These are phyloP conservation scores for Malassezia caprae DNA, from an alignment of 1,284 basidiomycete species.

Conservation along the genomic window DNA sequence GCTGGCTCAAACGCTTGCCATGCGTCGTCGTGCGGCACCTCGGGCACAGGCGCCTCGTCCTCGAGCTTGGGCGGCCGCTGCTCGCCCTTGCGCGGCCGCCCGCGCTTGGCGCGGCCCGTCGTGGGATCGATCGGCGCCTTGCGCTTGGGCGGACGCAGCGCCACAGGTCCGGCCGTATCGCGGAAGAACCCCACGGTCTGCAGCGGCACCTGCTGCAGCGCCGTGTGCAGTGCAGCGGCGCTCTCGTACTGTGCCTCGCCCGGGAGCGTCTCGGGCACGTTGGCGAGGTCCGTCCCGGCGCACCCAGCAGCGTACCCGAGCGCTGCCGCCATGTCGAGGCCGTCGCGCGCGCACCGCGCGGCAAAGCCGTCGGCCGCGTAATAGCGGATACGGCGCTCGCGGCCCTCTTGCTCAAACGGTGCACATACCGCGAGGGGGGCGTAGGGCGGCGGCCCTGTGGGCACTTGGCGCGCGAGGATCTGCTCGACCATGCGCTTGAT, in stretches of 20 bases:
- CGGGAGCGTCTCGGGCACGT: conserved; percentile 2
- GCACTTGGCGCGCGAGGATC: conserved; percentile 8
- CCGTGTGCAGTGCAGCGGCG: neutral
- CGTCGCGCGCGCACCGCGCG: conserved; percentile 2
- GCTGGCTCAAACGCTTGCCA: neutral
- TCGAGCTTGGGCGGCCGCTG: neutral
- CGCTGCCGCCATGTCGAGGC: conserved; percentile 5
- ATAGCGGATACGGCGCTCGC: conserved; percentile 18
- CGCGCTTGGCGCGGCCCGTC: conserved; percentile 15
- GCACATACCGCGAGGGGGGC: conserved; percentile 11
- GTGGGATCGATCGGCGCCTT: conserved; percentile 5
- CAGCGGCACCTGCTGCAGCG: neutral
- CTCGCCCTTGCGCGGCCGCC: conserved; percentile 12
- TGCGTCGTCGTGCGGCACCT: neutral
- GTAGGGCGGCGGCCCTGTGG: conserved; percentile 2
- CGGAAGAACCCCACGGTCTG: conserved; percentile 11
- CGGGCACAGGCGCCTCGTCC: neutral
- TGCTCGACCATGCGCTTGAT: conserved; percentile 18
- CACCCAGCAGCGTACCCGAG: neutral
- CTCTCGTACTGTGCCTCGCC: conserved; percentile 8
- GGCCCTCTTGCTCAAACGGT: conserved; percentile 17
- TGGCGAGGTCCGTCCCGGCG: neutral
- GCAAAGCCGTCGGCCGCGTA: conserved; percentile 11
- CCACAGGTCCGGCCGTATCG: conserved; percentile 5
- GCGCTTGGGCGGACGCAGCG: conserved; percentile 3